Base-by-base conservation (phyloP, 176 grass and related monocot species). In the Poa pratensis region DNA sequence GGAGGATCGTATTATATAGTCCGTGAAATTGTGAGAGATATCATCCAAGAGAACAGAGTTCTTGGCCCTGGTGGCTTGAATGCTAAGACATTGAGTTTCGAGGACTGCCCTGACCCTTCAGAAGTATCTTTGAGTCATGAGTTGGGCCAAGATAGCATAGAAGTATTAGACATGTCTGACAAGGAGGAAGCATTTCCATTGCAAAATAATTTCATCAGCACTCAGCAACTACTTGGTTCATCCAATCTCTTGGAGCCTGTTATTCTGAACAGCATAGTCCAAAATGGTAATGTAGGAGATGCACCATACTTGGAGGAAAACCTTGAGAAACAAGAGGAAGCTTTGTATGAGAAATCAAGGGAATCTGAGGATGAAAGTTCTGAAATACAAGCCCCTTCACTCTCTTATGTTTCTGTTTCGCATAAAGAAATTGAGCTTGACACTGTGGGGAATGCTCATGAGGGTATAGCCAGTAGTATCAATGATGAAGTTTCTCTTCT, bases 1-100 rank as follows among this genome's bases (percentile, higher is more conserved):
- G 96, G 96, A 73, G 96, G 96, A 26, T 98, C 96, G 10, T 98
- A 94, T 50, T 98, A 98, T 86, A 98, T 88, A 73, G 88, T 98
- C 66, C 94, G 96, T 69, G 93, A 98, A 64, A 95, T 98, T 62
- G 82, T 98, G 77, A 86, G 96, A 75, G 96, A 98, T 77, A 89
- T 98, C 84, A 98, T 98, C 74, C 93, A 98, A 86, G 93, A 98
- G 82, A 98, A 98, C 84, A 94, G 75, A 69, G 82, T 98, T 79
- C 79, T 98, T 26, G 96, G 96, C 34, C 91, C 96, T 80, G 96
- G 96, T 23, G 89, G 89, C 49, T 88, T 93, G 82, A 87, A 88
- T 79, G 62, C 94, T 76, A 93, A 85, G 69, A n/a, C 78, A 0
- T 59, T 98, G 14, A 94, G 60, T 80, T 91, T 98, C 78, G 84